Conservation (phyloP, 2,329 filamentous ascomycete species). For the Pseudogymnoascus destructans region DNA sequence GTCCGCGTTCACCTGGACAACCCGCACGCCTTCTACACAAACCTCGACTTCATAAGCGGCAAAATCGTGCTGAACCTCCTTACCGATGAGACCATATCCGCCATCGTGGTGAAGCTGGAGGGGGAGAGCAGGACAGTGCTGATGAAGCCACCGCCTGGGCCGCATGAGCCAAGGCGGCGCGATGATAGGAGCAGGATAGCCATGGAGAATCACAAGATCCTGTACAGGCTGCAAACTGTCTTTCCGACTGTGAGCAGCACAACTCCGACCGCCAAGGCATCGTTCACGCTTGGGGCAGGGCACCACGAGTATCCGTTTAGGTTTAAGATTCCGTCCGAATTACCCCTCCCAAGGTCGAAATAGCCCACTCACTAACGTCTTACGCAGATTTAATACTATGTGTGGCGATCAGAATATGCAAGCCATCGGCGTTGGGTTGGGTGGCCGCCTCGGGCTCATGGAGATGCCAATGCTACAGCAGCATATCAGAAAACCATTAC, state of each 20-base stretch:
- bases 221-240: conserved; percentile 62
- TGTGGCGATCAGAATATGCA: conserved; percentile 38
- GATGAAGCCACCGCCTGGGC: conserved; percentile 16
- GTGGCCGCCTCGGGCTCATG: conserved; percentile 47
- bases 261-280: conserved; percentile 20
- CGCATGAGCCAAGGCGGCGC: conserved; percentile 12
- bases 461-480: conserved; percentile 45
- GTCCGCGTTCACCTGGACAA: conserved; percentile 54
- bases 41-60: conserved; percentile 61
- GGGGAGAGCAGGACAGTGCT: conserved; percentile 58
- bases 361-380: conserved; percentile 10
- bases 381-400: conserved; percentile 50
- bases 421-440: conserved; percentile 39
- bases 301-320: conserved; percentile 65
- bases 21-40: conserved; percentile 61
- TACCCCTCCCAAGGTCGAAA: conserved; percentile 10
- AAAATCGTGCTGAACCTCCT: conserved; percentile 43
- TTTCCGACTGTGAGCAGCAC: conserved; percentile 42
- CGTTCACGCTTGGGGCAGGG: conserved; percentile 52
- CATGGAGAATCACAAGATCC: conserved; percentile 54
- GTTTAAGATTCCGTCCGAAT: conserved; percentile 49
- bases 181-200: conserved; percentile 26
- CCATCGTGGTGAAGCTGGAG: conserved; percentile 71
- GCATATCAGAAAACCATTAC: conserved; percentile 77
- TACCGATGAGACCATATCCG: conserved; percentile 56